These are phyloP conservation scores for Annulohypoxylon truncatum DNA, from an alignment of 2,329 filamentous ascomycete species.

Conservation along the genomic window DNA sequence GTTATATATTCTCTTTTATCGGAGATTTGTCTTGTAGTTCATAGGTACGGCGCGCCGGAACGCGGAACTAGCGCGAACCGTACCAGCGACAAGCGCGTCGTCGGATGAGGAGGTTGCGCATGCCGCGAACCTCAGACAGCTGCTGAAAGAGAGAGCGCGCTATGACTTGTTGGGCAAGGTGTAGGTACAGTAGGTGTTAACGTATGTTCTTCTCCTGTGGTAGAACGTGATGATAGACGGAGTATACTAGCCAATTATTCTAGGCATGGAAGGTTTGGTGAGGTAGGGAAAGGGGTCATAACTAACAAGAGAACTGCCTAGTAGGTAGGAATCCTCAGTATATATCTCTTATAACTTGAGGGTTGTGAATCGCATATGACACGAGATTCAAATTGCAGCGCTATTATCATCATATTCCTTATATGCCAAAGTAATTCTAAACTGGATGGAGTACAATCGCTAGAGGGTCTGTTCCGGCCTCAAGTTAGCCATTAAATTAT, in stretches of 20 bases:
- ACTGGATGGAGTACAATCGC: background rate
- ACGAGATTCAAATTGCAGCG: too few relatives aligned
- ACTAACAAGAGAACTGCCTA: too few relatives aligned
- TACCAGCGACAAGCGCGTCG: background rate
- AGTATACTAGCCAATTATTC: background rate
- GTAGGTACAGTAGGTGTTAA: background rate
- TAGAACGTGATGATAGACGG: background rate
- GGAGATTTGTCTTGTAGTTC: constrained; percentile 23
- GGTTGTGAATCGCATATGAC: too few relatives aligned
- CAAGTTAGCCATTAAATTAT: too few relatives aligned
- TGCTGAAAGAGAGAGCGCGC: background rate
- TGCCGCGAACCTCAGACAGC: background rate
- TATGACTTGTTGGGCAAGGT: background rate
- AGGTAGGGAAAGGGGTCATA: background rate
- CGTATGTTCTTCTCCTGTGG: background rate
- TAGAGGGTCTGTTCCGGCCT: background rate
- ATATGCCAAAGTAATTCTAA: background rate
- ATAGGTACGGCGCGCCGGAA: constrained; percentile 18
- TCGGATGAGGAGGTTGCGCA: background rate
- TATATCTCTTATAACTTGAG: too few relatives aligned
- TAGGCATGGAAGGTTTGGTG: background rate
- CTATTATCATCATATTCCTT: background rate
- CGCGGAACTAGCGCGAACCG: constrained; percentile 5
- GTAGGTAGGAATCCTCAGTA: too few relatives aligned
- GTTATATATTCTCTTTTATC: background rate